Evolutionary conservation across 176 grass and related monocot genomes (phyloP).

Genomic region (Oryza glumipatula): DNA sequence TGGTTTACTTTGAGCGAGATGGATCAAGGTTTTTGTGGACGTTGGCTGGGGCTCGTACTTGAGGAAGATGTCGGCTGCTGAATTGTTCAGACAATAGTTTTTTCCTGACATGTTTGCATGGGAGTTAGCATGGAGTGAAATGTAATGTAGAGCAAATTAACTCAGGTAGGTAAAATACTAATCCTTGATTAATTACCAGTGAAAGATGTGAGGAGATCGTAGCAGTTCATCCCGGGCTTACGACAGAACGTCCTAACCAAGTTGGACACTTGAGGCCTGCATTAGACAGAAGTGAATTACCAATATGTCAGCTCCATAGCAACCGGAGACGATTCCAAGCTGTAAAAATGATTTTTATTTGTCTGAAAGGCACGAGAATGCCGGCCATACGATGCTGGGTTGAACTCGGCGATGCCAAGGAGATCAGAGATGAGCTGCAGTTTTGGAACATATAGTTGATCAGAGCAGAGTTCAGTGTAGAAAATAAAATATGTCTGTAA

Average conservation of each 20-base stretch:
- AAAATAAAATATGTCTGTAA: too few species aligned
- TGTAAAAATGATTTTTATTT: not conserved
- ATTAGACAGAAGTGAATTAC: not conserved
- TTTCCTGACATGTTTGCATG: conserved; percentile 35
- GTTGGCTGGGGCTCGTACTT: conserved; percentile 88
- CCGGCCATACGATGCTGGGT: conserved; percentile 54
- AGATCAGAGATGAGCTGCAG: conserved; percentile 48
- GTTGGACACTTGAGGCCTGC: conserved; percentile 52
- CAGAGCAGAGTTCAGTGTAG: not conserved
- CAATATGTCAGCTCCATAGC: not conserved
- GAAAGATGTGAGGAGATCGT: conserved; percentile 59
- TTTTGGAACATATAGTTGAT: not conserved
- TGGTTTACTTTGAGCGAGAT: conserved; percentile 79
- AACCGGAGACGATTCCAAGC: not conserved
- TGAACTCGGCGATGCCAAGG: conserved; percentile 72
- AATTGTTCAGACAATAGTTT: conserved; percentile 89
- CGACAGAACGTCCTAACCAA: conserved; percentile 60
- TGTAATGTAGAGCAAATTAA: not conserved
- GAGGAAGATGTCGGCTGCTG: conserved; percentile 68
- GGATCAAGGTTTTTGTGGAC: conserved; percentile 80
- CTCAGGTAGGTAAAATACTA: not conserved
- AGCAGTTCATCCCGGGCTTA: conserved; percentile 55
- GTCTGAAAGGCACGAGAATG: not conserved
- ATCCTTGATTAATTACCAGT: conserved; percentile 52
- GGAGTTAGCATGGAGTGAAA: not conserved